Conservation (phyloP, 2,329 filamentous ascomycete genomes). For the Paecilomyces formosus region DNA sequence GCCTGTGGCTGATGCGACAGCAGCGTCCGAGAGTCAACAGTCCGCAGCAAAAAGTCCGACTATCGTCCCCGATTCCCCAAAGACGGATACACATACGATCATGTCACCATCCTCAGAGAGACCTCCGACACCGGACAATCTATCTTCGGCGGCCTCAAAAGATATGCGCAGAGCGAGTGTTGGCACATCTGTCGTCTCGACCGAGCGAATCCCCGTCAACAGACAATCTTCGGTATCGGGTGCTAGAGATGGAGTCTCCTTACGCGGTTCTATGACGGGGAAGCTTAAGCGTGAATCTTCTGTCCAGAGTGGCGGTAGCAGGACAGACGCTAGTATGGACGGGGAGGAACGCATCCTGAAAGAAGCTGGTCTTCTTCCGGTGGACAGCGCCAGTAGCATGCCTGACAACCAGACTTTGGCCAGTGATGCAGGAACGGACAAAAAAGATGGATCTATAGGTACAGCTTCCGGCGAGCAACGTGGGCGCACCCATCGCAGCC, state of each 20-base stretch:
- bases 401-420: conserved; percentile 22
- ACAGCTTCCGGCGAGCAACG: conserved; percentile 45
- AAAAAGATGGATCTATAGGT: conserved; percentile 31
- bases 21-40: conserved; percentile 12
- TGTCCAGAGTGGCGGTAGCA: conserved; percentile 29
- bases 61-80: conserved; percentile 13
- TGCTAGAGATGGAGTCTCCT: conserved; percentile 20
- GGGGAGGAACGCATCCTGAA: conserved; percentile 61
- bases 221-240: conserved; percentile 20
- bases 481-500: conserved; percentile 67
- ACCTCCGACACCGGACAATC: conserved; percentile 11
- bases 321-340: conserved; percentile 37
- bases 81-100: conserved; percentile 12
- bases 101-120: conserved; percentile 8
- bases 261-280: conserved; percentile 15
- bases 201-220: conserved; percentile 18
- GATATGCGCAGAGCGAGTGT: conserved; percentile 25
- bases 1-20: conserved; percentile 5
- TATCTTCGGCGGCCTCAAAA: conserved; percentile 13
- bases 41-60: conserved; percentile 8
- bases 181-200: conserved; percentile 23
- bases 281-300: conserved; percentile 30
- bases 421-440: conserved; percentile 37
- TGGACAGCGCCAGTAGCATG: conserved; percentile 24
- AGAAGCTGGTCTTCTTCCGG: conserved; percentile 55